Evolutionary conservation across 2,329 filamentous ascomycete species (phyloP), one percentile per base, ranked within the genome.

Genomic region (Daldinia eschscholtzii): DNA sequence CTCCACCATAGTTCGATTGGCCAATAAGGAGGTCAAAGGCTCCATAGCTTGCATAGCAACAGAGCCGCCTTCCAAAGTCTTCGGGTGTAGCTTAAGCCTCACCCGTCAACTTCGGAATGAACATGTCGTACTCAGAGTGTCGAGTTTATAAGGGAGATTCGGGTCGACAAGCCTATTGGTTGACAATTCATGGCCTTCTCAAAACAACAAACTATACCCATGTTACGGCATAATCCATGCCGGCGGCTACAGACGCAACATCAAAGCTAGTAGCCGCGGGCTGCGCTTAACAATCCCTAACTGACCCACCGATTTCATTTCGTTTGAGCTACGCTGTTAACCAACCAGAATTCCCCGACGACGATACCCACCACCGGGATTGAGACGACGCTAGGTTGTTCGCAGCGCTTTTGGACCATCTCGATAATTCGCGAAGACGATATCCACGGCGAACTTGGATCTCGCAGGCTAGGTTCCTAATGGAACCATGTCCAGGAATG

Each of bases 281-380:
- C 74, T 74, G 77, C 76, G 77, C 76, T 76, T 78, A 77, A 68
- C 56, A 55, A 26, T 28, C 53, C 37, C 59, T 65, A 65, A 61
- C 64, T 41, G 62, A 39, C 65, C 70, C 73, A 74, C 72, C 61
- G 61, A 56, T 69, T 65, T 75, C 74, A 74, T 76, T 71, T 75
- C 70, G 67, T 64, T 65, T 66, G 55, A 66, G 64, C 65, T 67
- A 18, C 37, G 30, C 52, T 56, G 52, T 64, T 50, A 72, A 61
- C 77, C 77, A 79, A 79, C 71, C 76, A 77, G 61, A 76, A 70
- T 55, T 67, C 65, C 53, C 72, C 72, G 73, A 72, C 57, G 23
- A 30, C 18, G 26, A 69, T 33, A 62, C 57, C 65, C 63, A 63
- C 33, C 70, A 64, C 58, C 65, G 68, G 48, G 63, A 65, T 68